Percentiles rank a stretch among this genome's conserved stretches.
Conservation (phyloP, 805 yeast genomes). For the Blastobotrys chiropterorum region DNA sequence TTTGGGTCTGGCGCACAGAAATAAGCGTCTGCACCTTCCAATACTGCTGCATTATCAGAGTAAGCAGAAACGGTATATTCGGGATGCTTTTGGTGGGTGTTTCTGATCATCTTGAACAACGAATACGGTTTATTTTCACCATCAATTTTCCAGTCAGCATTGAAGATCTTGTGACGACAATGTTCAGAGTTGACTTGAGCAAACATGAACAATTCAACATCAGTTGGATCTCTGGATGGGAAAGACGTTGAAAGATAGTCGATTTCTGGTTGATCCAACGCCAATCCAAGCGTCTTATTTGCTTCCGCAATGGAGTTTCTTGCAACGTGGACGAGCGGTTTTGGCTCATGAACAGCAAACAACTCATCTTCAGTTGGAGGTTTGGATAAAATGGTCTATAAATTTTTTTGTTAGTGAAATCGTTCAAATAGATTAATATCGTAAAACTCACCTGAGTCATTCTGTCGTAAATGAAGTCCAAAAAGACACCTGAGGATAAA, state of each 20-base stretch:
- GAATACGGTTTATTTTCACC: slow-evolving; percentile 66
- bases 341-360: slow-evolving; percentile 73
- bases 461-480: slow-evolving; percentile 78
- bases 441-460: slow-evolving; percentile 70
- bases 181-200: slow-evolving; percentile 99
- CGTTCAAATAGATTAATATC: no score
- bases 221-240: slow-evolving; percentile 88
- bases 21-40: slow-evolving; percentile 75
- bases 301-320: slow-evolving; percentile 63
- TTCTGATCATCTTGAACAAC: slow-evolving; percentile 90
- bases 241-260: slow-evolving; percentile 81
- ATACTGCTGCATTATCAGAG: slow-evolving; percentile 96
- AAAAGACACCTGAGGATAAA: slow-evolving; percentile 47
- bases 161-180: slow-evolving; percentile 97
- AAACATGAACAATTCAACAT: slow-evolving; percentile 96
- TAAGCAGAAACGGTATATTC: slow-evolving; percentile 87
- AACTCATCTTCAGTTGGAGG: slow-evolving; percentile 66
- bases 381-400: slow-evolving; percentile 36
- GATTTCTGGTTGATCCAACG: slow-evolving; percentile 92
- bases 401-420: neutral
- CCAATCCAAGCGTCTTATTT: slow-evolving; percentile 80
- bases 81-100: slow-evolving; percentile 77
- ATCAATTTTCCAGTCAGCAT: slow-evolving; percentile 97
- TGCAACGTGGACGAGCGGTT: slow-evolving; percentile 60
- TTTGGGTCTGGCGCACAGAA: slow-evolving; percentile 71